These are phyloP conservation scores for Lasiosphaeria ovina DNA, from an alignment of 495 filamentous ascomycete species.

Conservation along the genomic window DNA sequence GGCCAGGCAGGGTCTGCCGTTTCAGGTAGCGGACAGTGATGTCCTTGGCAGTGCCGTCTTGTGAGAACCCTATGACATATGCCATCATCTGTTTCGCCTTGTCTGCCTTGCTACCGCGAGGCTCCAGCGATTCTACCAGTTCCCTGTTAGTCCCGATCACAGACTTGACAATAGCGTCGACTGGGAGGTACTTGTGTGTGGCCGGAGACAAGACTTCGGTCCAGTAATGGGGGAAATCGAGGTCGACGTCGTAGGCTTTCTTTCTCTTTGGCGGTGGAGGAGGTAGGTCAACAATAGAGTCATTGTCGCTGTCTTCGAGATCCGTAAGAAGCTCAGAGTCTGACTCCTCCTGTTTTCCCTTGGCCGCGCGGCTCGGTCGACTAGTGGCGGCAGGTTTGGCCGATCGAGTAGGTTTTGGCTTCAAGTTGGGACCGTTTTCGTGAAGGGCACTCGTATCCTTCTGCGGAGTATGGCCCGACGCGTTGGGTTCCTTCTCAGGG, in stretches of 20 bases:
- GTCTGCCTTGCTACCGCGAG: constrained; percentile 75
- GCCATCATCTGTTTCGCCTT: constrained; percentile 85
- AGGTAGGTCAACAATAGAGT: constrained; percentile 38
- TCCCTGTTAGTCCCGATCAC: constrained; percentile 66
- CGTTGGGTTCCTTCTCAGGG: constrained; percentile 36
- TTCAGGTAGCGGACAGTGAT: constrained; percentile 91
- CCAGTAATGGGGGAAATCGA: constrained; percentile 90
- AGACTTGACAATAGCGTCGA: constrained; percentile 72
- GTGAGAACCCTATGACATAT: constrained; percentile 84
- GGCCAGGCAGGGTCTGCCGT: constrained; percentile 78
- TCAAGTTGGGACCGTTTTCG: constrained; percentile 4
- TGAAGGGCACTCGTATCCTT: constrained; percentile 17
- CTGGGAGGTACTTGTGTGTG: constrained; percentile 71
- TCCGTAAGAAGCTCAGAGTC: constrained; percentile 39
- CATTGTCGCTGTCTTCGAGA: constrained; percentile 38
- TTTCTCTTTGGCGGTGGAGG: constrained; percentile 25
- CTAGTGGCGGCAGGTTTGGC: constrained; percentile 23
- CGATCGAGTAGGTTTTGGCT: constrained; percentile 14
- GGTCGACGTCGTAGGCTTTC: constrained; percentile 60
- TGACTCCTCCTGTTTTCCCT: constrained; percentile 15
- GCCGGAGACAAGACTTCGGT: constrained; percentile 80
- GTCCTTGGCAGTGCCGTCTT: constrained; percentile 89
- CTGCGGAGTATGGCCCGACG: constrained; percentile 13
- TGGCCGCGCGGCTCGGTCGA: constrained; percentile 54
- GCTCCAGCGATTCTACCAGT: constrained; percentile 73